phyloP scores from a whole-genome alignment of 148 eudicot genomes.

The Dianthus caryophyllus region DNA sequence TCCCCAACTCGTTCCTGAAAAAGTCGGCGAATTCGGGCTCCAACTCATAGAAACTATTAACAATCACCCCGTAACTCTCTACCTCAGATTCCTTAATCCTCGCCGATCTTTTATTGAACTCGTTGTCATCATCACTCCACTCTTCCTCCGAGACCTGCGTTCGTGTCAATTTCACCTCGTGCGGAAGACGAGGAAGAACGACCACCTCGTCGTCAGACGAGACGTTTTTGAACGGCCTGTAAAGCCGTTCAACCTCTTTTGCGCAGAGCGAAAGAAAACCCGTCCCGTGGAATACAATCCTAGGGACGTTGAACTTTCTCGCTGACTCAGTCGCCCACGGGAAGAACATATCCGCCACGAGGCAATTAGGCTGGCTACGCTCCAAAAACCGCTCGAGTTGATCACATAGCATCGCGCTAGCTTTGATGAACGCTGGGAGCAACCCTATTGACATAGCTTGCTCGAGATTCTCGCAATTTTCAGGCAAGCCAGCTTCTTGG shows the following conservation, averaged over 20 bases:
- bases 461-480: slow-evolving; percentile 37
- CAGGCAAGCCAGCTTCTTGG: slow-evolving; percentile 37
- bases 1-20: slow-evolving; percentile 37
- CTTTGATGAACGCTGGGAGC: slow-evolving; percentile 28
- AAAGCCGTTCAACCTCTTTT: slow-evolving; percentile 16
- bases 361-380: slow-evolving; percentile 29
- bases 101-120: slow-evolving; percentile 1
- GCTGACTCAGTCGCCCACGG: slow-evolving; percentile 41
- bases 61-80: slow-evolving; percentile 45
- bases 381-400: slow-evolving; percentile 36
- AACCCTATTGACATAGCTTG: slow-evolving; percentile 2
- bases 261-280: slow-evolving; percentile 34
- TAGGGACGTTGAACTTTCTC: slow-evolving; percentile 33
- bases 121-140: slow-evolving; percentile 1
- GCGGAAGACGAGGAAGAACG: slow-evolving; percentile 38
- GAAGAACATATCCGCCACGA: slow-evolving; percentile 47
- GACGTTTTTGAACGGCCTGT: slow-evolving; percentile 32
- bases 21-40: slow-evolving; percentile 53
- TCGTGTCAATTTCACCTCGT: slow-evolving; percentile 29
- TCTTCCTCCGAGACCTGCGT: slow-evolving; percentile 19
- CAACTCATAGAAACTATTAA: slow-evolving; percentile 67
- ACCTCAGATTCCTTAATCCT: slow-evolving; percentile 28
- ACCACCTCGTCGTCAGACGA: slow-evolving; percentile 41
- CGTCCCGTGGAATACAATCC: slow-evolving; percentile 46
- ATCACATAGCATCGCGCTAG: slow-evolving; percentile 29